Evolutionary conservation across 2,329 filamentous ascomycete genomes (phyloP).

Genomic region (Ciborinia camelliae): DNA sequence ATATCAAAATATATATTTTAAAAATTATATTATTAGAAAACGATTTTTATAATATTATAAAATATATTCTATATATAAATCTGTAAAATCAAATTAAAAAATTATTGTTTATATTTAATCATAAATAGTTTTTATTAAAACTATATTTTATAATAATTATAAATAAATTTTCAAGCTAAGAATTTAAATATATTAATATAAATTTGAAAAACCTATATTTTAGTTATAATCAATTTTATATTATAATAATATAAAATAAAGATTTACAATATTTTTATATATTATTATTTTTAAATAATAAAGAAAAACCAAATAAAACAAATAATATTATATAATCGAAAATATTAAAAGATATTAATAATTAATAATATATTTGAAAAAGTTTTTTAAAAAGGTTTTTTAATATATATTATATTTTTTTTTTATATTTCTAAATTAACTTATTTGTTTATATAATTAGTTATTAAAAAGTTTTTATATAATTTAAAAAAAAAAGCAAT

Average conservation of each 20-base stretch:
- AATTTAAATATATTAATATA: background rate
- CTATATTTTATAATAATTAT: constrained; percentile 15
- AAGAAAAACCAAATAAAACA: background rate
- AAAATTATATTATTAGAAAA: background rate
- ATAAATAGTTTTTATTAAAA: background rate
- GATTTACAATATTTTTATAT: background rate
- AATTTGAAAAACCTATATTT: constrained; percentile 2
- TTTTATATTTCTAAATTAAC: background rate
- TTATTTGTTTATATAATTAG: background rate
- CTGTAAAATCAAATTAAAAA: background rate
- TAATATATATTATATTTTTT: background rate
- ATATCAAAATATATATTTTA: background rate
- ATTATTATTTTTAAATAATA: background rate
- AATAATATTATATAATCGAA: background rate
- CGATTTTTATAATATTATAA: constrained; percentile 5
- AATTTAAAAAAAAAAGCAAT: background rate
- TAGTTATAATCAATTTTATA: constrained; percentile 14
- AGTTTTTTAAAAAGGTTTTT: background rate
- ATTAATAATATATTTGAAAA: background rate
- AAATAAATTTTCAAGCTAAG: constrained; percentile 2
- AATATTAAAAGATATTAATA: background rate
- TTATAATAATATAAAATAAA: background rate
- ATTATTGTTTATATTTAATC: constrained; percentile 2
- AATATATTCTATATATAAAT: constrained; percentile 1
- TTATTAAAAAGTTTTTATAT: background rate